phyloP scores from a whole-genome alignment of 106 monocot genomes.

The Dendrobium nobile region DNA sequence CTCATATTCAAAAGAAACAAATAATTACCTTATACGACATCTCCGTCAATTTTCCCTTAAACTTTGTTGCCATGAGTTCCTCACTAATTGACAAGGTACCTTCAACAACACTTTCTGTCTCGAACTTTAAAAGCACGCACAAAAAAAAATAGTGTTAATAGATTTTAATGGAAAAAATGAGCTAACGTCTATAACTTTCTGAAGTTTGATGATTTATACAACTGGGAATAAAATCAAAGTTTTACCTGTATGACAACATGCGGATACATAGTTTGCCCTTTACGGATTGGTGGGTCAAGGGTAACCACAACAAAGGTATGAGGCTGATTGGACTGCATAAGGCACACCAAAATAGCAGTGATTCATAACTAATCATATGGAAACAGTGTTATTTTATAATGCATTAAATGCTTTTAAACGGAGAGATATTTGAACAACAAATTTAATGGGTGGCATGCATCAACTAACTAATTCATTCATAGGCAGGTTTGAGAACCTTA shows the following conservation, averaged over 20 bases:
- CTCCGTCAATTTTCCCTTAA: slow-evolving; percentile 72
- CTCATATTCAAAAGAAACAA: background rate
- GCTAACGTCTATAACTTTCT: background rate
- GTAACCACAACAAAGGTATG: slow-evolving; percentile 96
- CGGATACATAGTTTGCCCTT: slow-evolving; percentile 95
- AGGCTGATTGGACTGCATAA: slow-evolving; percentile 91
- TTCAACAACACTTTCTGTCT: slow-evolving; percentile 81
- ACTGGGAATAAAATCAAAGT: background rate
- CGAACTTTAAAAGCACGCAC: slow-evolving; percentile 52
- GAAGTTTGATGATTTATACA: background rate
- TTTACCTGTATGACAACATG: slow-evolving; percentile 96
- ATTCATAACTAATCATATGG: background rate
- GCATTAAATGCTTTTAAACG: background rate
- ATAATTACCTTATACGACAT: slow-evolving; percentile 66
- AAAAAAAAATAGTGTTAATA: slow-evolving; percentile 5
- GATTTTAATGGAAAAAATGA: background rate
- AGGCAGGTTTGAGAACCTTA: slow-evolving; percentile 44
- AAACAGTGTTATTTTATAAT: background rate
- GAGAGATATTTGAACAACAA: background rate
- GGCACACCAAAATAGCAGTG: slow-evolving; percentile 2
- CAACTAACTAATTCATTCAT: background rate
- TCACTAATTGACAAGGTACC: slow-evolving; percentile 53
- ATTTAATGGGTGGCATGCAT: background rate
- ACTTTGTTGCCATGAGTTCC: slow-evolving; percentile 71
- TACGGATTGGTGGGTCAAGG: slow-evolving; percentile 97